Base-by-base conservation (phyloP, 441 rosid species). In the Omphalea diandra region DNA sequence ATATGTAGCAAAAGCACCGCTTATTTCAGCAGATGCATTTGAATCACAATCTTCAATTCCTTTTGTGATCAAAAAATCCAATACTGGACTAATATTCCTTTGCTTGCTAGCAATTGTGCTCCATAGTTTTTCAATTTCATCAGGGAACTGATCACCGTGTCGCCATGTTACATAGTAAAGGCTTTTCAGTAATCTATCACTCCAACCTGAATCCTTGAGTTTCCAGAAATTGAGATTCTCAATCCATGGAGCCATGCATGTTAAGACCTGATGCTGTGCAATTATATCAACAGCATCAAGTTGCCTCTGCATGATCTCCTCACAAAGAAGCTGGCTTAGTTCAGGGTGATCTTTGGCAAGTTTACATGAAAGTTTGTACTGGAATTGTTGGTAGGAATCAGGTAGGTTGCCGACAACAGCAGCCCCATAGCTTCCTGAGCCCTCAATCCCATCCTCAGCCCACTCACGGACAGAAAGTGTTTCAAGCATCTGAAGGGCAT, bases 191-290 rank as follows among this genome's bases (percentile, higher is more conserved):
- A 96, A 81, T 75, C 99, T 86, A 68, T 91, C 97, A 84, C 97
- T 86, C 99, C 99, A 96, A 74, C 97, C 98, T 0, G 99, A 91
- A 77, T 96, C 99, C 88, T 91, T 93, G 66, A 93, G 96, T 84
- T 91, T 96, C 97, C 98, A 96, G 81, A 96, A 91, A 75, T 96
- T 91, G 55, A 96, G 98, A 69, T 96, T 96, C 81, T 96, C 99
- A 77, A 96, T 91, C 97, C 98, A 96, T 54, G 98, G 99, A 82
- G 98, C 98, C 98, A 96, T 93, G 81, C 99, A 96, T 18, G 98
- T 93, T 79, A 93, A 82, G 63, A 91, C 98, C 84, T 96, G 99
- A 84, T 96, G 99, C 80, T 96, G 99, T 20, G 98, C 97, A 81
- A 96, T 96, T 71, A 96, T 96, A 82, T 96, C 97, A 68, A 96